These are phyloP conservation scores for Fusarium dlaminii DNA, from an alignment of 2,329 filamentous ascomycete genomes.

Conservation along the genomic window DNA sequence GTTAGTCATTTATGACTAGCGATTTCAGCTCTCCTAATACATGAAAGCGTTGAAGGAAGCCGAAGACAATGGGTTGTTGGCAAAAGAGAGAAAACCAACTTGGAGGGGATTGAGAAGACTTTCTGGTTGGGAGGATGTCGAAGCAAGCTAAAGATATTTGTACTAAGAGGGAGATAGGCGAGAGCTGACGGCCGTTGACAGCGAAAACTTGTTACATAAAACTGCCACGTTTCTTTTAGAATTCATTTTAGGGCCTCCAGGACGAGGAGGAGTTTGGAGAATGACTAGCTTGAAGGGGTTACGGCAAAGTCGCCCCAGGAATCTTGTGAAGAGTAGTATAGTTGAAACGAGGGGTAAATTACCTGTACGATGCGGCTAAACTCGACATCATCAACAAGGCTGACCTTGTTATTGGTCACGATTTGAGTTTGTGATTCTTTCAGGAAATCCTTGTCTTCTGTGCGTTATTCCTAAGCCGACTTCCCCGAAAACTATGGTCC, in stretches of 20 bases:
- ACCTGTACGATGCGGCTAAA: background rate
- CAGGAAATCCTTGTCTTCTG: background rate
- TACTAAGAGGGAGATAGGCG: background rate
- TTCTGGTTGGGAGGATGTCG: background rate
- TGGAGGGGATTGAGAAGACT: background rate
- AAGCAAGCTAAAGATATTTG: background rate
- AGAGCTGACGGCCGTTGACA: background rate
- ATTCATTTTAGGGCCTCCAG: background rate
- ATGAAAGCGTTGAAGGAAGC: background rate
- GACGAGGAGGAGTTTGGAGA: too few species aligned
- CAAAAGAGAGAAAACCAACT: background rate
- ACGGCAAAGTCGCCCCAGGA: background rate
- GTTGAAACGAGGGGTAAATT: background rate
- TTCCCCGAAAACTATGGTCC: background rate
- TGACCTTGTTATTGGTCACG: background rate
- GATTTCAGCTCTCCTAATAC: background rate
- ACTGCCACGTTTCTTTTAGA: background rate
- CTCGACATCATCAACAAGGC: background rate
- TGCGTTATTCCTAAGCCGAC: background rate
- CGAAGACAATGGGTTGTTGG: fast-evolving
- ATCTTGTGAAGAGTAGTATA: background rate
- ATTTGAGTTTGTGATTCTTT: background rate
- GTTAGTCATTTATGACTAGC: background rate
- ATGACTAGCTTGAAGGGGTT: background rate
- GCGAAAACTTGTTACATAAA: background rate